Evolutionary conservation across 768 basidiomycete genomes (phyloP).

Genomic region (Leccinum barrowsii): DNA sequence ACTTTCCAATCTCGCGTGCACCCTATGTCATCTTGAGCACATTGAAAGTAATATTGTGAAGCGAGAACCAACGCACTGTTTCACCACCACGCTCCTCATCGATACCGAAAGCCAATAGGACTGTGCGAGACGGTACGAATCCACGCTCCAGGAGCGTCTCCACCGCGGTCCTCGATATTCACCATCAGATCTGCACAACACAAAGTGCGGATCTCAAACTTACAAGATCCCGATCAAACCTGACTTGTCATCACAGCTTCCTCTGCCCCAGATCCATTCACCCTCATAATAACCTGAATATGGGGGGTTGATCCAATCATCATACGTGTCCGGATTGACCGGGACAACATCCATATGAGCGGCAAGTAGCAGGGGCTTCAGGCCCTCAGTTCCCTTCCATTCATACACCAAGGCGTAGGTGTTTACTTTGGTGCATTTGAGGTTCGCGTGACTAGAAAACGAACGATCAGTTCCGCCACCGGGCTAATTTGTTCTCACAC

Average conservation of each 20-base stretch:
- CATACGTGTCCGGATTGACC: too few species aligned
- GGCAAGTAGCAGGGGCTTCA: too few species aligned
- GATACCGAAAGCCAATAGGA: conserved; percentile 39
- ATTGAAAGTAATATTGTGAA: neutral
- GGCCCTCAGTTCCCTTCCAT: too few species aligned
- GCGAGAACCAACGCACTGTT: conserved; percentile 28
- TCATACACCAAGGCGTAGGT: too few species aligned
- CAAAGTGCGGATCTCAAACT: conserved; percentile 1
- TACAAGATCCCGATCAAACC: conserved; percentile 35
- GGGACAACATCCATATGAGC: too few species aligned
- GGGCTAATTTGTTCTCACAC: neutral
- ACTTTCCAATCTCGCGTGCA: conserved; percentile 36
- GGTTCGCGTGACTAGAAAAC: conserved; percentile 39
- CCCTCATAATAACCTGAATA: too few species aligned
- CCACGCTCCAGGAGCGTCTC: conserved; percentile 22
- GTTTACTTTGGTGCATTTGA: conserved; percentile 37
- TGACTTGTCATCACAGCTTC: too few species aligned
- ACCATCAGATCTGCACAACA: neutral
- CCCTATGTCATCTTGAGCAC: conserved; percentile 32
- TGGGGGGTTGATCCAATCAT: conserved; percentile 34
- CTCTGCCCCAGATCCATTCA: too few species aligned
- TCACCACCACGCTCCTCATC: conserved; percentile 44
- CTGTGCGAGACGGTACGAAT: conserved; percentile 28
- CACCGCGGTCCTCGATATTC: neutral
- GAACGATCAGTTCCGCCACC: neutral